These are phyloP conservation scores for Boletus sensibilis DNA, from an alignment of 768 basidiomycete genomes.

Conservation along the genomic window DNA sequence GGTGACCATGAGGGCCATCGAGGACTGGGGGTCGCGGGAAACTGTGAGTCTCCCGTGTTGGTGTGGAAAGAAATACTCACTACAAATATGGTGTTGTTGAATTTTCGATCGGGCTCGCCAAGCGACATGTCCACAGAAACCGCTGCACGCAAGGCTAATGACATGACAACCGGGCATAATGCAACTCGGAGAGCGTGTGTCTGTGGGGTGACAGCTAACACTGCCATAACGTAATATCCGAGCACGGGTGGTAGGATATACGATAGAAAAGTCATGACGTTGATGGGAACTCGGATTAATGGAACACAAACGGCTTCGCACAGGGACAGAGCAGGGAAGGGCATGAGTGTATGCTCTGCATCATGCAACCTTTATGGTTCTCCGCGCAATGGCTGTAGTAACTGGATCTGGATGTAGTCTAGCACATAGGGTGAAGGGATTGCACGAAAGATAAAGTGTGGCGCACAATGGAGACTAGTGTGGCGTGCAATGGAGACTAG, in stretches of 20 bases:
- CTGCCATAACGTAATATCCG: slow-evolving; percentile 48
- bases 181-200: slow-evolving; percentile 46
- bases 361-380: not conserved
- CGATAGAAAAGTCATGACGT: slow-evolving; percentile 31
- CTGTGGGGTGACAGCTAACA: slow-evolving; percentile 45
- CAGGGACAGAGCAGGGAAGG: not conserved
- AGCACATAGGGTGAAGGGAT: too few relatives aligned
- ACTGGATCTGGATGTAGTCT: too few relatives aligned
- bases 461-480: too few relatives aligned
- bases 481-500: too few relatives aligned
- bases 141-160: slow-evolving; percentile 41
- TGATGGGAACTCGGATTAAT: slow-evolving; percentile 25
- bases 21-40: slow-evolving; percentile 4
- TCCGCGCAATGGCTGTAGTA: too few relatives aligned
- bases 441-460: too few relatives aligned
- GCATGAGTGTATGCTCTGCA: not conserved
- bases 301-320: not conserved
- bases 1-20: slow-evolving; percentile 8
- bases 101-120: not conserved
- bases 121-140: slow-evolving; percentile 7
- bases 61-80: slow-evolving; percentile 3
- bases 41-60: not conserved
- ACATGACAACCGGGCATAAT: slow-evolving; percentile 45
- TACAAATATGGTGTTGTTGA: slow-evolving; percentile 1
- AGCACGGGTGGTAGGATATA: slow-evolving; percentile 42